Percentiles rank a stretch among this genome's conserved stretches.
Evolutionary conservation across 2,329 filamentous ascomycete species (phyloP).

Genomic region (Metarhizium rileyi): DNA sequence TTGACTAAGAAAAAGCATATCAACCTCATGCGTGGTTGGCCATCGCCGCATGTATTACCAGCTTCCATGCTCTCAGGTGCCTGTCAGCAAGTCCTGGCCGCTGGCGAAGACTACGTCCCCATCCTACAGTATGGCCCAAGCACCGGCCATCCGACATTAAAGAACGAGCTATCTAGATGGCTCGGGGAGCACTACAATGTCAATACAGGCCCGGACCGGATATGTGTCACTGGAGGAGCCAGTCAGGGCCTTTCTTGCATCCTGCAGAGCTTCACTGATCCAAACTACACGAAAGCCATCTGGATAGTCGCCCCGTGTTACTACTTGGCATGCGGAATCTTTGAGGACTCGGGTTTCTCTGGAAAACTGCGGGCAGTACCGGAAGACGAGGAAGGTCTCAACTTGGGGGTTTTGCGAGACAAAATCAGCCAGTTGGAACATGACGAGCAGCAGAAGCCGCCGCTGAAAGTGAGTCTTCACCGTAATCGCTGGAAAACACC

Average conservation of each 20-base stretch:
- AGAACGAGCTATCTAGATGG: constrained; percentile 61
- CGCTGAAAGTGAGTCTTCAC: constrained; percentile 1
- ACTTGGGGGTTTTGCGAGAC: constrained; percentile 43
- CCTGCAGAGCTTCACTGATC: constrained; percentile 72
- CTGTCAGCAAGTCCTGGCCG: constrained; percentile 48
- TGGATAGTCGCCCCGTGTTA: constrained; percentile 81
- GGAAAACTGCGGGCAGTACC: constrained; percentile 58
- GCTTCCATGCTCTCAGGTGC: constrained; percentile 51
- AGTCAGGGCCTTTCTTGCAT: constrained; percentile 73
- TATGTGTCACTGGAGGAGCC: constrained; percentile 78
- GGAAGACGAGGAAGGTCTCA: constrained; percentile 69
- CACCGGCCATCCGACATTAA: constrained; percentile 60
- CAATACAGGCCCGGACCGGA: constrained; percentile 40
- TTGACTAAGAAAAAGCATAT: constrained; percentile 31
- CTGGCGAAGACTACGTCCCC: constrained; percentile 42
- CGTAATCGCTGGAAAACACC: not conserved
- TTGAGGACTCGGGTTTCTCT: constrained; percentile 69
- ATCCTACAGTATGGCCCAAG: constrained; percentile 76
- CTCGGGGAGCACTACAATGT: constrained; percentile 51
- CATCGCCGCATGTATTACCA: constrained; percentile 53
- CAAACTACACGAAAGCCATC: constrained; percentile 60
- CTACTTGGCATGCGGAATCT: constrained; percentile 75
- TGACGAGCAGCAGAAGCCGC: constrained; percentile 11
- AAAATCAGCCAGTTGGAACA: constrained; percentile 21
- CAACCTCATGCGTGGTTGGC: constrained; percentile 62